Conservation (phyloP, 495 filamentous ascomycete species). For the Penicillium bovifimosum region DNA sequence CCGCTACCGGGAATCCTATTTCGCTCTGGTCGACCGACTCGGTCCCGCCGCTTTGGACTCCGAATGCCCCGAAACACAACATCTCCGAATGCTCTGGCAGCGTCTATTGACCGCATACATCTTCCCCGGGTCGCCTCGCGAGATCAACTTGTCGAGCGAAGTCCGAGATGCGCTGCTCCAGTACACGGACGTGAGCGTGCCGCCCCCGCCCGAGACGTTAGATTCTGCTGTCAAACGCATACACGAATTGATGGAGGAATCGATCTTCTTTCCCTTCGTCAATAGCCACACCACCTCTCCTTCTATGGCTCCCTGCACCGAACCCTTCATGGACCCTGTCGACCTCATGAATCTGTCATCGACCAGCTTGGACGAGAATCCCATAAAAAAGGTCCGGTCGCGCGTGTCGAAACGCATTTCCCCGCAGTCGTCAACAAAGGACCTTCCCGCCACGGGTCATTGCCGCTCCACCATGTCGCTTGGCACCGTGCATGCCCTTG, state of each 20-base stretch:
- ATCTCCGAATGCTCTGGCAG: constrained; percentile 68
- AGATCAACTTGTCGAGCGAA: constrained; percentile 86
- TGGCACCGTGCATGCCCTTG: constrained; percentile 28
- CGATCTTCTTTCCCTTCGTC: constrained; percentile 54
- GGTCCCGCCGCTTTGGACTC: constrained; percentile 36
- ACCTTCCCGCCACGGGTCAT: constrained; percentile 27
- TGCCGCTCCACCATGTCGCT: constrained; percentile 32
- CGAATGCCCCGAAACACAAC: constrained; percentile 56
- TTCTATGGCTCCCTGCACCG: constrained; percentile 27
- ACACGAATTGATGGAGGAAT: constrained; percentile 96
- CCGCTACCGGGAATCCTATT: constrained; percentile 76
- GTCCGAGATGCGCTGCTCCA: constrained; percentile 76
- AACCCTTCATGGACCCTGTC: constrained; percentile 27
- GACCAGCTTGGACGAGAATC: constrained; percentile 28
- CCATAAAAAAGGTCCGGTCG: constrained; percentile 29
- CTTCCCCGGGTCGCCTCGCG: constrained; percentile 65
- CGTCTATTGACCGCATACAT: constrained; percentile 52
- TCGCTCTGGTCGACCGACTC: constrained; percentile 45
- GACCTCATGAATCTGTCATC: constrained; percentile 33
- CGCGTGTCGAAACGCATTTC: constrained; percentile 37
- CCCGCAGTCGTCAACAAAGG: constrained; percentile 39
- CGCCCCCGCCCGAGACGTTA: constrained; percentile 72
- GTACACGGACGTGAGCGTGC: constrained; percentile 52
- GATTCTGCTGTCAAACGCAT: constrained; percentile 88
- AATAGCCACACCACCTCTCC: constrained; percentile 33